phyloP scores from a whole-genome alignment of 345 rosid genomes.

The Syzygium grande region DNA sequence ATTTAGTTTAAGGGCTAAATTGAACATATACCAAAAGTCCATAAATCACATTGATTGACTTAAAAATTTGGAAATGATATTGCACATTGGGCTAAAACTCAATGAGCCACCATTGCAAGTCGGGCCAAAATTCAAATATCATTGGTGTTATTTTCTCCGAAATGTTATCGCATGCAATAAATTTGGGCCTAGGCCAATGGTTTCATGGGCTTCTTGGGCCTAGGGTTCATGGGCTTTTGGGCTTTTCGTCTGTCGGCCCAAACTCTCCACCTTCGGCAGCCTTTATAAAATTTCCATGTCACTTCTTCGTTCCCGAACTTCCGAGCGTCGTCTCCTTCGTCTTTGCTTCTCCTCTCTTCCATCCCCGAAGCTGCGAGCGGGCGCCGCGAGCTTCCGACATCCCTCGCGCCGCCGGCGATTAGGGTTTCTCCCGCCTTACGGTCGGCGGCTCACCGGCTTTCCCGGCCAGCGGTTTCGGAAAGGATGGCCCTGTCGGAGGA shows the following conservation, averaged over 20 bases:
- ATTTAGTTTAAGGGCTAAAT: too few species aligned
- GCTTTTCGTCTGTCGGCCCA: neutral
- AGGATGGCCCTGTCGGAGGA: conserved; percentile 27
- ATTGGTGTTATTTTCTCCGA: too few species aligned
- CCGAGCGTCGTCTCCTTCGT: neutral
- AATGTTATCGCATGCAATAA: neutral
- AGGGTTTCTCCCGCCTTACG: neutral
- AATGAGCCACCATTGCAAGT: too few species aligned
- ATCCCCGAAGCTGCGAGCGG: neutral
- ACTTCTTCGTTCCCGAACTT: neutral
- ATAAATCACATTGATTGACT: too few species aligned
- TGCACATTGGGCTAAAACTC: too few species aligned
- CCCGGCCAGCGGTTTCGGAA: neutral
- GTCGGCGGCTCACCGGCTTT: neutral
- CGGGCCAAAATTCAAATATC: too few species aligned
- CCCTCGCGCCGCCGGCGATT: neutral
- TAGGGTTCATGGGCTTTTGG: neutral
- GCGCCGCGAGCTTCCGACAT: too few species aligned
- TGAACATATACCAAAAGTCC: too few species aligned
- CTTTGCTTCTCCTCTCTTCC: neutral
- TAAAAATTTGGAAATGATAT: too few species aligned
- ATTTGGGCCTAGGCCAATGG: neutral
- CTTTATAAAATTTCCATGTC: neutral
- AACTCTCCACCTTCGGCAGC: neutral
- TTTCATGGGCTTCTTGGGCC: neutral